A percentile compares a stretch with the other conserved stretches of the same genome.
Evolutionary conservation across 345 rosid genomes (phyloP).

Genomic region (Gossypium stocksii): DNA sequence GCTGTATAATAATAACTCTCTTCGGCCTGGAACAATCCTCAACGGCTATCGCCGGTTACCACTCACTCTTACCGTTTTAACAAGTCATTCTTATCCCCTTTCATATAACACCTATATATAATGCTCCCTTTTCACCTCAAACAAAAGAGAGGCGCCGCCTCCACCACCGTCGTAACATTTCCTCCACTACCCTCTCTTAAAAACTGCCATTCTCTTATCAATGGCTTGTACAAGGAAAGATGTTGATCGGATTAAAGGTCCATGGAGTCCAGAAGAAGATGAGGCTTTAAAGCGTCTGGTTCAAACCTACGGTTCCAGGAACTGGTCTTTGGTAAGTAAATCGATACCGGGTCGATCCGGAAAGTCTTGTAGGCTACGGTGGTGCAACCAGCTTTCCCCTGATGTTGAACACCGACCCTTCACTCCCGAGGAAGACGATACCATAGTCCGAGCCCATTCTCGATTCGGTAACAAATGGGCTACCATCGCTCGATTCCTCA

Average conservation of each 20-base stretch:
- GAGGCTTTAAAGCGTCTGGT: constrained; percentile 61
- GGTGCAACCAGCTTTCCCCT: constrained; percentile 88
- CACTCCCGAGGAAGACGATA: constrained; percentile 53
- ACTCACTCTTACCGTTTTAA: constrained; percentile 38
- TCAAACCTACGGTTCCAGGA: constrained; percentile 57
- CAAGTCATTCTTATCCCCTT: constrained; percentile 46
- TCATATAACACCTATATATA: constrained; percentile 14
- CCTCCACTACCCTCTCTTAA: background rate
- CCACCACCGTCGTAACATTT: background rate
- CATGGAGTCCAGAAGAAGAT: constrained; percentile 86
- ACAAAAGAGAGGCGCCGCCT: constrained; percentile 12
- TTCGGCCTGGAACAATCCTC: constrained; percentile 39
- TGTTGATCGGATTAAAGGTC: constrained; percentile 78
- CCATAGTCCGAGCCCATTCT: constrained; percentile 58
- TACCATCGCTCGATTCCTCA: constrained; percentile 65
- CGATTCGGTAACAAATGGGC: constrained; percentile 83
- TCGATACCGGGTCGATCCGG: constrained; percentile 84
- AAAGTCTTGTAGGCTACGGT: constrained; percentile 72
- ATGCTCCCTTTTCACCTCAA: background rate
- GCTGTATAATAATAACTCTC: constrained; percentile 69
- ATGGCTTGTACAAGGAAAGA: constrained; percentile 46
- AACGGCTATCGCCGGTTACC: constrained; percentile 45
- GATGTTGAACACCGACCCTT: constrained; percentile 77
- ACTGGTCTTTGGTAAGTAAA: constrained; percentile 78
- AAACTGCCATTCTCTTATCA: background rate